Base-by-base conservation (phyloP, 2,329 filamentous ascomycete species). In the Rhytidhysteron rufulum region DNA sequence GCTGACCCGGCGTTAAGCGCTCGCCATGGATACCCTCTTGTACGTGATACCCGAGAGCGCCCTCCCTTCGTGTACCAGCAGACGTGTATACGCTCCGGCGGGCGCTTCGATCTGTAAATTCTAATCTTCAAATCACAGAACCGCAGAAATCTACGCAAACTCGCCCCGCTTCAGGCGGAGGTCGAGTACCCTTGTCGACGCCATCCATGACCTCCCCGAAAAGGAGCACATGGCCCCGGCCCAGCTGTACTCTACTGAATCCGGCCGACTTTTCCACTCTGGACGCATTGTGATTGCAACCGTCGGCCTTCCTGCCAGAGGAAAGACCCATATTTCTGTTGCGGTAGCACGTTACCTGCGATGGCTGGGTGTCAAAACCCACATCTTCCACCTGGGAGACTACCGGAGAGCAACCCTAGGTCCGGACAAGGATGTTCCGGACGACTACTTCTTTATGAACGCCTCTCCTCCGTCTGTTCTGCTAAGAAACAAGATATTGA, bases 211-310 rank as follows among this genome's bases (percentile, higher is more conserved):
- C 73, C 77, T 95, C 39, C 82, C 87, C 7, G 85, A 90, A 61
- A 88, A 88, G 56, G 75, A 78, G 43, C 80, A 91, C 54, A 80
- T 95, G 79, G 93, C 93, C 4, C 93, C 93, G 21, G 93, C 93
- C 52, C 93, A 98, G 71, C 78, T 98, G 33, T 98, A 98, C 72
- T 96, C 89, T 66, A 98, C 93, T 39, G 95, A 97, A 78, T 97
- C 91, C 34, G 93, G 93, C 35, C 82, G 93, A 31, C 81, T 98
- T 21, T 98, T 98, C 65, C 93, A 98, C 67, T 96, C 93, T 17
- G 93, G 93, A 34, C 83, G 91, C 42, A 98, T 98, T 62, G 91
- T 91, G 34, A 97, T 98, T 55, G 91, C 93, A 50, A 96, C 95
- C 63, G 93, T 97, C 51, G 93, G 93, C 18, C 79, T 96, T 21